Evolutionary conservation across 2,329 filamentous ascomycete species (phyloP), one percentile per base, ranked within the genome.

Genomic region (Tothia fuscella): DNA sequence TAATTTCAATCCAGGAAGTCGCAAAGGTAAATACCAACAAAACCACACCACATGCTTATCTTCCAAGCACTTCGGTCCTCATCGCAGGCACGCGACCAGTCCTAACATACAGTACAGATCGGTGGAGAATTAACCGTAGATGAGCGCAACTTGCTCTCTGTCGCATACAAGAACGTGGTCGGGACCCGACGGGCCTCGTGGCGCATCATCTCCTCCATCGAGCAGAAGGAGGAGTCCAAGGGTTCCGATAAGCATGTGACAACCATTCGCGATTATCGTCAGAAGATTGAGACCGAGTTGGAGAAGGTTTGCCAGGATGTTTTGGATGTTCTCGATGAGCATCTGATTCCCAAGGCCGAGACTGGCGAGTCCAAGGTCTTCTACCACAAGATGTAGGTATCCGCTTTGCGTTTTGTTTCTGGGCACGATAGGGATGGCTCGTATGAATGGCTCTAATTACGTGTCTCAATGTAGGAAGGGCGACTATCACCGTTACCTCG

Each of bases 181-280:
- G 89, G 91, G 59, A 93, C 91, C 62, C 82, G 89, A 67, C 89
- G 91, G 79, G 89, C 89, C 62, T 95, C 87, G 58, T 98, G 89
- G 89, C 81, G 89, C 71, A 96, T 98, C 70, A 93, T 98, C 71
- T 93, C 88, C 63, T 96, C 91, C 63, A 96, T 98, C 68, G 89
- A 96, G 75, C 89, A 96, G 71, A 96, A 96, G 81, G 89, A 96
- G 75, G 89, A 96, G 72, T 91, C 87, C 64, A 96, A 95, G 80
- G 89, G 89, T 62, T 86, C 82, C 53, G 86, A 93, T 61, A 89
- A 91, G 76, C 89, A 96, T 68, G 86, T 95, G 59, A 65, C 71
- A 56, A 87, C 84, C 68, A 96, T 96, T 72, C 83, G 84, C 65
- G 87, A 94, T 50, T 96, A 96, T 76, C 89, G 89, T 61, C 80